Evolutionary conservation across 2,329 filamentous ascomycete species (phyloP).

Genomic region (Cercospora janseana): DNA sequence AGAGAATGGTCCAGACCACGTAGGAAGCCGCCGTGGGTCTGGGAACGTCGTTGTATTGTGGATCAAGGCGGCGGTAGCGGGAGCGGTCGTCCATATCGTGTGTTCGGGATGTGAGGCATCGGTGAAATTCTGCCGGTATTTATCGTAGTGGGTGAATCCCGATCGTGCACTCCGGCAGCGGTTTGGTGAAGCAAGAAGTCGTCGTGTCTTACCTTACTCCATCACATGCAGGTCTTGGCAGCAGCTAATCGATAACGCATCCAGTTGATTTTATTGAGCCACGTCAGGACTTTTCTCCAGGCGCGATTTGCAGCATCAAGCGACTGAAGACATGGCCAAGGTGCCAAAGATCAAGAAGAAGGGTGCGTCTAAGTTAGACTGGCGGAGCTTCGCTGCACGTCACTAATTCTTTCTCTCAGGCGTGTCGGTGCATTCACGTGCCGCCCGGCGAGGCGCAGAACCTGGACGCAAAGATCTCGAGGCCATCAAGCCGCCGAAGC

Average conservation of each 20-base stretch:
- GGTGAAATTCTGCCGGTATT: neutral
- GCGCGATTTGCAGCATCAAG: neutral
- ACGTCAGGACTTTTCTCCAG: conserved; percentile 2
- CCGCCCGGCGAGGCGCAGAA: conserved; percentile 69
- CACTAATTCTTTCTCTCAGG: conserved; percentile 43
- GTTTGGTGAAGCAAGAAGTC: no score
- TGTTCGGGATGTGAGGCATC: conserved; percentile 14
- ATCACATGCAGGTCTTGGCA: conserved; percentile 16
- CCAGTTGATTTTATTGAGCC: conserved; percentile 8
- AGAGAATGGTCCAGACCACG: conserved; percentile 28
- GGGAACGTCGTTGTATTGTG: conserved; percentile 6
- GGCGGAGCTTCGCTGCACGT: neutral
- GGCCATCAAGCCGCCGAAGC: conserved; percentile 47
- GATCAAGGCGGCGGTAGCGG: conserved; percentile 22
- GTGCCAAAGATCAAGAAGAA: conserved; percentile 49
- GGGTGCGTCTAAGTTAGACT: conserved; percentile 31
- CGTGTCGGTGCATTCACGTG: conserved; percentile 68
- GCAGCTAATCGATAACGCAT: neutral
- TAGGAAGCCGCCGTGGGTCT: conserved; percentile 22
- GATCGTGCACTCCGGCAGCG: no score
- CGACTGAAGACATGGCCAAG: conserved; percentile 41
- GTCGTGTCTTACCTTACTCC: no score
- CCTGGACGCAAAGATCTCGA: conserved; percentile 51
- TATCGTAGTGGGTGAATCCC: no score
- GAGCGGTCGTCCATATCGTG: conserved; percentile 27